A percentile compares a stretch with the other conserved stretches of the same genome.
These are phyloP conservation scores for Alternaria brassicicola DNA, from an alignment of 2,329 filamentous ascomycete genomes.

Conservation along the genomic window DNA sequence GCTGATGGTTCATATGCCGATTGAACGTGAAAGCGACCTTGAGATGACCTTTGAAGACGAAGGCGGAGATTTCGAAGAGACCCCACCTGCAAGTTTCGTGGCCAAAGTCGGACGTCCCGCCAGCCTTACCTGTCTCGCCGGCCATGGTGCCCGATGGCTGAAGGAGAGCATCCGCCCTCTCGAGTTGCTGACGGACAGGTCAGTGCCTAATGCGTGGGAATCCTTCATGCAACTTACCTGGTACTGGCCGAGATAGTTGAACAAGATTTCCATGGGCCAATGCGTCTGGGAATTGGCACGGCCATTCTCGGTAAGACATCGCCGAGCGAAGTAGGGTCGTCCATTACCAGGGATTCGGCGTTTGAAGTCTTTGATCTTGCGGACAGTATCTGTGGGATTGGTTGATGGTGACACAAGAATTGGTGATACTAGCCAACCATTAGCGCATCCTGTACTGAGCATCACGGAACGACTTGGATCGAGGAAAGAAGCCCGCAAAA, in stretches of 20 bases:
- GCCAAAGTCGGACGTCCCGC: constrained; percentile 55
- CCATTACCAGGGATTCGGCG: constrained; percentile 39
- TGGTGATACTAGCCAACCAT: constrained; percentile 45
- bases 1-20: constrained; percentile 55
- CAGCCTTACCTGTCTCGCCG: constrained; percentile 53
- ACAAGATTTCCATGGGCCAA: constrained; percentile 62
- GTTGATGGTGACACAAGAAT: constrained; percentile 43
- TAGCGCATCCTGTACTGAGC: background rate
- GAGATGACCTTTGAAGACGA: constrained; percentile 54
- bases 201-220: constrained; percentile 15
- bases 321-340: constrained; percentile 55
- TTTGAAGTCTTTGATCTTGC: constrained; percentile 62
- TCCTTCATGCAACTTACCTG: constrained; percentile 46
- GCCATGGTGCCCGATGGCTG: constrained; percentile 53
- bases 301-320: constrained; percentile 39
- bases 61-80: constrained; percentile 60
- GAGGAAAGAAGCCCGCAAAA: background rate
- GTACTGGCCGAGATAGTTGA: constrained; percentile 61
- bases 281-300: constrained; percentile 42
- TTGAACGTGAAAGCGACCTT: constrained; percentile 61
- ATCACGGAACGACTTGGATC: background rate
- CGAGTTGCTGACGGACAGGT: constrained; percentile 51
- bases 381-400: constrained; percentile 57
- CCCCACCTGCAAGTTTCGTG: constrained; percentile 53
- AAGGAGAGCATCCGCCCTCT: constrained; percentile 54